phyloP scores from a whole-genome alignment of 257 asterid genomes.

The Lycium barbarum region DNA sequence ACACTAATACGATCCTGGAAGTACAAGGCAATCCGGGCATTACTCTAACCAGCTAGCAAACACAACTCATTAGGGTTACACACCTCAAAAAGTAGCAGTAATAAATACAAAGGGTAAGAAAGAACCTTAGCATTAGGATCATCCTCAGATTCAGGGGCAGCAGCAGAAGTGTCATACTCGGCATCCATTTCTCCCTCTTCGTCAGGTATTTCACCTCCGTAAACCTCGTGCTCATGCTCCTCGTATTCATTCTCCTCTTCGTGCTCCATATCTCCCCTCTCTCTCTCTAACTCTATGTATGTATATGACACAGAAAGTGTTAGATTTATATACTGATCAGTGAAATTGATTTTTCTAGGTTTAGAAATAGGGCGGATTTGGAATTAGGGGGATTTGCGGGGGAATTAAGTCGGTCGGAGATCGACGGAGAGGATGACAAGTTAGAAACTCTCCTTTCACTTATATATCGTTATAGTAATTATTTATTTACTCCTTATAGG shows the following conservation, averaged over 20 bases:
- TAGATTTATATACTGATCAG: too few relatives aligned
- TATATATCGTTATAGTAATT: background rate
- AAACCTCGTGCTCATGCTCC: constrained; percentile 35
- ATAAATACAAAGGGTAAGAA: background rate
- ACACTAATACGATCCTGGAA: too few relatives aligned
- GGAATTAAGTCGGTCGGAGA: constrained; percentile 18
- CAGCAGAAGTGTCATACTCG: constrained; percentile 29
- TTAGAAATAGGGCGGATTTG: background rate
- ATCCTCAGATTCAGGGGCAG: constrained; percentile 33
- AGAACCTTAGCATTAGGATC: constrained; percentile 35
- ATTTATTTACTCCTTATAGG: background rate
- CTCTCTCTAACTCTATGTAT: background rate
- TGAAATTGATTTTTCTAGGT: constrained; percentile 24
- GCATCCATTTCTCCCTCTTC: constrained; percentile 40
- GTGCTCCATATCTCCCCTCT: constrained; percentile 13
- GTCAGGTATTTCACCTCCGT: constrained; percentile 37
- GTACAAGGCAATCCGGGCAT: too few relatives aligned
- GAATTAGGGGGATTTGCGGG: background rate
- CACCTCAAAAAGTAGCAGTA: constrained; percentile 17
- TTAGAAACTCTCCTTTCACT: background rate
- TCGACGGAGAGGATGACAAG: constrained; percentile 23
- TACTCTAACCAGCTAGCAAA: too few relatives aligned
- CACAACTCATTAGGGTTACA: background rate
- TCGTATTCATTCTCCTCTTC: constrained; percentile 24
- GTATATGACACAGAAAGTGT: background rate